Base-by-base conservation (phyloP, 257 asterid genomes). In the Lavandula angustifolia region DNA sequence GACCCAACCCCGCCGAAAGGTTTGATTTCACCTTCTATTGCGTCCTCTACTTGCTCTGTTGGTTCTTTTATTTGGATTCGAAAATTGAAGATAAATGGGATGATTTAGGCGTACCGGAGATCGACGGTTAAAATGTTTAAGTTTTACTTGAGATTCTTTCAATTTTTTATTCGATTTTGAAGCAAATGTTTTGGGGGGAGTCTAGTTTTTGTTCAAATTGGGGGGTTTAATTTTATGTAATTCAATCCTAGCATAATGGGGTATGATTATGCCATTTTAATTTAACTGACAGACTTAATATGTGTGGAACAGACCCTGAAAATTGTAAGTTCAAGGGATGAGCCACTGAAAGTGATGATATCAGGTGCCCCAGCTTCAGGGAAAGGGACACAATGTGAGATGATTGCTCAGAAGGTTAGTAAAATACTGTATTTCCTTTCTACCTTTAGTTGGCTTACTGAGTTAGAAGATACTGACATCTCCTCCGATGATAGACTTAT, bases 331-430 rank as follows among this genome's bases (percentile, higher is more conserved):
- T 76, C 88, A 9, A 75, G 60, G 71, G 65, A 51, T 32, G 96
- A 85, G 79, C 96, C 96, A 11, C 52, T 92, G 77, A 89, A 85
- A 81, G 96, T 92, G 86, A 87, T 89, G 95, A 89, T 92, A 68
- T 92, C 96, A 0, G 96, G 98, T 51, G 95, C 98, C 6, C 98
- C 98, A 12, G 98, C 95, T 41, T 92, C 96, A 4, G 96, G 98
- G 64, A 92, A 88, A 83, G 98, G 98, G 67, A 92, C 98, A 50
- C 98, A 88, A 68, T 88, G 96, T 73, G 96, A 85, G 84, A 70
- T 85, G 95, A 87, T 89, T 61, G 95, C 82, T 60, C 75, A 87
- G 73, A 87, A 92, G 91, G 98, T 87, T 62, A 54, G 62, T 67
- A 48, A 17, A 22, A 62, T 35, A 16, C n/a, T 33, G 31, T 47